Evolutionary conservation across 2,329 filamentous ascomycete genomes (phyloP).

Genomic region (Apiospora hydei): DNA sequence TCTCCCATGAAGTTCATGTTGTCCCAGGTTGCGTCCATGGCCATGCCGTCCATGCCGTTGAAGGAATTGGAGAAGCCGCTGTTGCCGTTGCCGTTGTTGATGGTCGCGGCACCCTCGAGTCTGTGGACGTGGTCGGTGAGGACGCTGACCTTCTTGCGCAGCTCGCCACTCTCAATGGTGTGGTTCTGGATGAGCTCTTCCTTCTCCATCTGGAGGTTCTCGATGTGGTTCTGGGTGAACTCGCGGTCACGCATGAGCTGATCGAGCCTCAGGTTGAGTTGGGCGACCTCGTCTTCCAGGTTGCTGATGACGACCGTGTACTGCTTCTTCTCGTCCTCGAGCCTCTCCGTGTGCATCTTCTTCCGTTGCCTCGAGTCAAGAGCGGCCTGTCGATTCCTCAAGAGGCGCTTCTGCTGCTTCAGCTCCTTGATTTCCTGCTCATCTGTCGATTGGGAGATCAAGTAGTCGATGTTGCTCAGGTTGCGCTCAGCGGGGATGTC

Average conservation of each 20-base stretch:
- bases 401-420: slow-evolving; percentile 95
- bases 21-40: slow-evolving; percentile 84
- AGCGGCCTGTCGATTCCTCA: slow-evolving; percentile 95
- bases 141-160: slow-evolving; percentile 90
- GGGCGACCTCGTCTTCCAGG: slow-evolving; percentile 78
- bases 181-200: slow-evolving; percentile 89
- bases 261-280: slow-evolving; percentile 73
- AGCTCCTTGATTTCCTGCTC: slow-evolving; percentile 97
- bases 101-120: slow-evolving; percentile 69
- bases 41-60: slow-evolving; percentile 82
- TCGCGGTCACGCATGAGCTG: slow-evolving; percentile 77
- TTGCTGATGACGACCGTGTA: slow-evolving; percentile 78
- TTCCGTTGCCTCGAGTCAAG: slow-evolving; percentile 97
- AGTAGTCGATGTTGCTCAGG: slow-evolving; percentile 90
- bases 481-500: slow-evolving; percentile 95
- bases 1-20: slow-evolving; percentile 80
- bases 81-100: slow-evolving; percentile 65
- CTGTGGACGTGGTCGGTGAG: slow-evolving; percentile 76
- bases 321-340: slow-evolving; percentile 96
- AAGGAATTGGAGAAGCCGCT: slow-evolving; percentile 75
- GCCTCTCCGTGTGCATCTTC: slow-evolving; percentile 96
- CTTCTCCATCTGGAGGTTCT: slow-evolving; percentile 82
- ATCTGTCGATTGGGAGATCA: slow-evolving; percentile 87
- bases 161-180: slow-evolving; percentile 87
- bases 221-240: slow-evolving; percentile 76